These are phyloP conservation scores for Sextonia rubra DNA, from an alignment of 164 flowering plant genomes.

Conservation along the genomic window DNA sequence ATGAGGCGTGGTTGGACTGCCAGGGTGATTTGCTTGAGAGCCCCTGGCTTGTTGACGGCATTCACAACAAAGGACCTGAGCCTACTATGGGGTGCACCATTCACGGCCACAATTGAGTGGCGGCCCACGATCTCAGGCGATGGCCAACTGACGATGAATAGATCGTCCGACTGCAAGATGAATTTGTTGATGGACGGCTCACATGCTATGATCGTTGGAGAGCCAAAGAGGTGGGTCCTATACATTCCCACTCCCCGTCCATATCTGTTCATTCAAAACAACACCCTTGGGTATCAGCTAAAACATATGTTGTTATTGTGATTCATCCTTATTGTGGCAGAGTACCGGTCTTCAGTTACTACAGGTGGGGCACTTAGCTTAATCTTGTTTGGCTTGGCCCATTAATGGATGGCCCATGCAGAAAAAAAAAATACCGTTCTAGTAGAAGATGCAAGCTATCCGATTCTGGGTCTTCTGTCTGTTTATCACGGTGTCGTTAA, in stretches of 20 bases:
- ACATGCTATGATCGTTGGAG: conserved; percentile 45
- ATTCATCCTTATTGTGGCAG: too few species aligned
- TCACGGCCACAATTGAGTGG: conserved; percentile 21
- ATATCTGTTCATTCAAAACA: conserved; percentile 27
- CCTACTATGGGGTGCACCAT: conserved; percentile 34
- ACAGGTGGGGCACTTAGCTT: too few species aligned
- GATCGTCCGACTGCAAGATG: conserved; percentile 24
- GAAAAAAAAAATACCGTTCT: too few species aligned
- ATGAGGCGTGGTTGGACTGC: conserved; percentile 32
- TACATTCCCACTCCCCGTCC: conserved; percentile 45
- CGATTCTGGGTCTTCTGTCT: too few species aligned
- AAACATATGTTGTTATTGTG: too few species aligned
- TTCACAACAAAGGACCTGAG: conserved; percentile 20
- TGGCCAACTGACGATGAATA: conserved; percentile 32
- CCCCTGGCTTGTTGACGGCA: conserved; percentile 26
- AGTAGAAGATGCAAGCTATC: too few species aligned
- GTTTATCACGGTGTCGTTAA: too few species aligned
- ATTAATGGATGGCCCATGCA: too few species aligned
- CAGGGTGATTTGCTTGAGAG: conserved; percentile 28
- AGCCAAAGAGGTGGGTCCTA: conserved; percentile 44
- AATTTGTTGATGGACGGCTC: conserved; percentile 37
- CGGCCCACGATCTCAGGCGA: conserved; percentile 30
- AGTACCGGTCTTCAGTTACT: too few species aligned
- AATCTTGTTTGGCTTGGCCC: too few species aligned
- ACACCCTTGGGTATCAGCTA: too few species aligned